Conservation (phyloP, 305 asterid species). For the Caryopteris hybrid region DNA sequence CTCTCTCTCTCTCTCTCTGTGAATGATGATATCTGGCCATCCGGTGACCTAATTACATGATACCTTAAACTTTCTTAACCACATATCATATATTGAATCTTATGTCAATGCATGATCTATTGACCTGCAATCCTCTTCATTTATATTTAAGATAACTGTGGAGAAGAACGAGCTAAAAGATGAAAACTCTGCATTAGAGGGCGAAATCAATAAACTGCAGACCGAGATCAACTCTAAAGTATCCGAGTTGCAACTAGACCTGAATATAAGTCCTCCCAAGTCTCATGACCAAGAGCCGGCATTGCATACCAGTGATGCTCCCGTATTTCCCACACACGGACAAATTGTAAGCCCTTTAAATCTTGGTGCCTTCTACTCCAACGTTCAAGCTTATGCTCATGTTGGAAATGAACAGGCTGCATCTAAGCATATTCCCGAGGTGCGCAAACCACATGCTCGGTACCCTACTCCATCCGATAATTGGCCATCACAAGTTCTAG, state of each 20-base stretch:
- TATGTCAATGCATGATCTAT: too few relatives aligned
- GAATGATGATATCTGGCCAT: too few relatives aligned
- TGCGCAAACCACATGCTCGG: slow-evolving; percentile 61
- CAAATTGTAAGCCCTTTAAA: slow-evolving; percentile 32
- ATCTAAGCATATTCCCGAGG: slow-evolving; percentile 9
- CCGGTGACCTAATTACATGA: not conserved
- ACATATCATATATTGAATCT: not conserved
- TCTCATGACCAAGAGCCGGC: slow-evolving; percentile 14
- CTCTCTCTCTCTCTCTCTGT: too few relatives aligned
- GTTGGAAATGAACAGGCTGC: slow-evolving; percentile 13
- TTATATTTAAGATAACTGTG: slow-evolving; percentile 30
- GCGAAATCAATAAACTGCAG: slow-evolving; percentile 40
- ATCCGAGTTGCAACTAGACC: slow-evolving; percentile 39
- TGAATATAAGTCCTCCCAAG: slow-evolving; percentile 41
- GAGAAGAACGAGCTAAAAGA: slow-evolving; percentile 61
- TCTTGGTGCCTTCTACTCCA: slow-evolving; percentile 31
- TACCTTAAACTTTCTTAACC: not conserved
- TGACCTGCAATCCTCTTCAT: not conserved
- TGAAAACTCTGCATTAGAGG: slow-evolving; percentile 37
- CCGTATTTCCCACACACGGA: slow-evolving; percentile 24
- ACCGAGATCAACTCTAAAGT: slow-evolving; percentile 30
- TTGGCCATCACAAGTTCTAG: slow-evolving; percentile 53
- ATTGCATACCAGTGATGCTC: not conserved
- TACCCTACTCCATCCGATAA: slow-evolving; percentile 50
- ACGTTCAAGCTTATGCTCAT: slow-evolving; percentile 20